phyloP scores from a whole-genome alignment of 495 filamentous ascomycete genomes.

The Aspergillus cristatus region DNA sequence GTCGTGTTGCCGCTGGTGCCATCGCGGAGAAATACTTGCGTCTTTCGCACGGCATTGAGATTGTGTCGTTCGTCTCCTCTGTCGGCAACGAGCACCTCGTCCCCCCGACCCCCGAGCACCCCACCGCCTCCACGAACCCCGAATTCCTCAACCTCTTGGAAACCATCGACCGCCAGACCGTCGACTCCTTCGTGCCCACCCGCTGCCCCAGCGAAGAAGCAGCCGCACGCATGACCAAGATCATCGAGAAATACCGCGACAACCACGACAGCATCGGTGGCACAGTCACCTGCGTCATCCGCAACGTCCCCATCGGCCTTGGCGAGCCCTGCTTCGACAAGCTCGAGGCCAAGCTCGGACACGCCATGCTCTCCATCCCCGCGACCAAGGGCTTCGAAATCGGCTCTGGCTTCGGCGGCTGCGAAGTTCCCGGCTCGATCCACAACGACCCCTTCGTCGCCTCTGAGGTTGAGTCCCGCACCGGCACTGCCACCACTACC shows the following conservation, averaged over 20 bases:
- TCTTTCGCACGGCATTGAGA: constrained; percentile 75
- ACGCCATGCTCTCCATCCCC: constrained; percentile 95
- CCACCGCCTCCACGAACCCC: constrained; percentile 69
- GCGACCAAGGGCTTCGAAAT: constrained; percentile 97
- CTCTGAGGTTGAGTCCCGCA: constrained; percentile 32
- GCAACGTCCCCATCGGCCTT: constrained; percentile 77
- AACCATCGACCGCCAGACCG: constrained; percentile 63
- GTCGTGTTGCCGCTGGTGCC: constrained; percentile 87
- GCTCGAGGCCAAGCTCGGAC: constrained; percentile 84
- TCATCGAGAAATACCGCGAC: constrained; percentile 74
- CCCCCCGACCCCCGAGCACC: constrained; percentile 67
- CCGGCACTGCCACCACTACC: constrained; percentile 21
- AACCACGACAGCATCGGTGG: constrained; percentile 85
- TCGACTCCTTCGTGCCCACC: constrained; percentile 76
- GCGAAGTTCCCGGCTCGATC: constrained; percentile 75
- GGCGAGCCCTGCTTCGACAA: constrained; percentile 97
- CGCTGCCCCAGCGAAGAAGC: constrained; percentile 68
- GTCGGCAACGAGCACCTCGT: constrained; percentile 79
- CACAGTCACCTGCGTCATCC: constrained; percentile 92
- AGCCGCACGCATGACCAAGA: constrained; percentile 62
- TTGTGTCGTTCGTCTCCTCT: constrained; percentile 82
- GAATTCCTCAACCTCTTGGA: constrained; percentile 70
- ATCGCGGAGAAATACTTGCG: constrained; percentile 90
- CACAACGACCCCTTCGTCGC: constrained; percentile 91
- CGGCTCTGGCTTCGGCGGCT: constrained; percentile 86